Conservation (phyloP, 305 asterid genomes). For the Rubia peregrina region DNA sequence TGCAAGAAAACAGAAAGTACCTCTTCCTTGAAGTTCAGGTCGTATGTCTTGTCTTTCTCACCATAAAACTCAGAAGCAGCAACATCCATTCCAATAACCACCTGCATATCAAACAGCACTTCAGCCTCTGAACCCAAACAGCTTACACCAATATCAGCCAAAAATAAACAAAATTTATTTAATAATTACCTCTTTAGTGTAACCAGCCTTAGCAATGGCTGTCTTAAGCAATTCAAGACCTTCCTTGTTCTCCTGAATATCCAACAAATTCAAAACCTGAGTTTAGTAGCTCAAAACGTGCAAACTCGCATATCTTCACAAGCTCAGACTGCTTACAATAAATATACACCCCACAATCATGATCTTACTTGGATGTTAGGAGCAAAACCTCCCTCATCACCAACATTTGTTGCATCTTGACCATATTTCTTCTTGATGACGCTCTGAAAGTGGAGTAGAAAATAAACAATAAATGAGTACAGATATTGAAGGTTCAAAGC, state of each 20-base stretch:
- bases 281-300: slow-evolving; percentile 1
- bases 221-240: slow-evolving; percentile 95
- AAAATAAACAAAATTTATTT: not conserved
- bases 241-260: slow-evolving; percentile 87
- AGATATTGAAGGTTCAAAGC: not conserved
- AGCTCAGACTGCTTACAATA: not conserved
- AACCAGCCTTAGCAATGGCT: slow-evolving; percentile 92
- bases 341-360: not conserved
- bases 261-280: slow-evolving; percentile 13
- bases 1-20: slow-evolving; percentile 24
- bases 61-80: slow-evolving; percentile 97
- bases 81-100: slow-evolving; percentile 98
- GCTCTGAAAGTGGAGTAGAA: slow-evolving; percentile 47
- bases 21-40: slow-evolving; percentile 96
- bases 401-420: slow-evolving; percentile 97
- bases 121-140: not conserved
- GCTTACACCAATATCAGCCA: not conserved
- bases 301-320: too few species aligned
- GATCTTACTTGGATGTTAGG: slow-evolving; percentile 76
- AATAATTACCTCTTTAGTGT: slow-evolving; percentile 60
- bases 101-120: slow-evolving; percentile 30
- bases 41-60: slow-evolving; percentile 54
- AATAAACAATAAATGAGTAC: not conserved
- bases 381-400: slow-evolving; percentile 99
- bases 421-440: slow-evolving; percentile 97